A percentile compares a stretch with the other conserved stretches of the same genome.
Conservation (phyloP, 2,329 filamentous ascomycete genomes). For the Penicillium sp. region DNA sequence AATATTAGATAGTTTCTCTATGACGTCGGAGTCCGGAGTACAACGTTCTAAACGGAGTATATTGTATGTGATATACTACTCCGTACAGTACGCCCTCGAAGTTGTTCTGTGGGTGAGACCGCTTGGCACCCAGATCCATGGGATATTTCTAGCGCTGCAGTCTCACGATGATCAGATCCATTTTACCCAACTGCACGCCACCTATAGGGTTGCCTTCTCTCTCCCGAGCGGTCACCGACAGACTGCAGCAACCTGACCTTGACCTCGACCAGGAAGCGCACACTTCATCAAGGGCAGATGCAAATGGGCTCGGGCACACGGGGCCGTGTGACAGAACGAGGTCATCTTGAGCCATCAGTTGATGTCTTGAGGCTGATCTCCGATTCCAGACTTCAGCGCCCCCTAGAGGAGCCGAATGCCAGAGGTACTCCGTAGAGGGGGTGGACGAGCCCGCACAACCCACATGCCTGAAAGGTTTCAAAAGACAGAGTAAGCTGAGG, state of each 20-base stretch:
- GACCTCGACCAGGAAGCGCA: not conserved
- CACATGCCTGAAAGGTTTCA: not conserved
- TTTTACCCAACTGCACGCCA: conserved; percentile 1
- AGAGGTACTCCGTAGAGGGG: not conserved
- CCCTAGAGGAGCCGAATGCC: not conserved
- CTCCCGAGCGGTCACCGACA: not conserved
- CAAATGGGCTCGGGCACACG: not conserved
- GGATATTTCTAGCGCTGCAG: conserved; percentile 2
- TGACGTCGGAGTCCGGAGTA: not conserved
- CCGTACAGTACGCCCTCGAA: not conserved
- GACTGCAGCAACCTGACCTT: not conserved
- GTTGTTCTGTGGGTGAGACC: not conserved
- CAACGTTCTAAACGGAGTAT: not conserved
- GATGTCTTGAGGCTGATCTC: conserved; percentile 9
- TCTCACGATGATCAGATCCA: not conserved
- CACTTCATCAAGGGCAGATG: not conserved
- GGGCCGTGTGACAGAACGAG: conserved; percentile 6
- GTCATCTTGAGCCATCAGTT: conserved; percentile 11
- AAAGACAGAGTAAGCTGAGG: not conserved
- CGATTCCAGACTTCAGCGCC: conserved; percentile 7
- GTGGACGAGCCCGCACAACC: not conserved
- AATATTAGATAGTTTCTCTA: not conserved
- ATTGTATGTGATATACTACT: not conserved
- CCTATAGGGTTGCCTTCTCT: conserved; percentile 4
- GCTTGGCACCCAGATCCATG: conserved; percentile 3